Percentiles rank a stretch among this genome's conserved stretches.
Evolutionary conservation across 2,329 filamentous ascomycete genomes (phyloP).

Genomic region (Periconia sp.): DNA sequence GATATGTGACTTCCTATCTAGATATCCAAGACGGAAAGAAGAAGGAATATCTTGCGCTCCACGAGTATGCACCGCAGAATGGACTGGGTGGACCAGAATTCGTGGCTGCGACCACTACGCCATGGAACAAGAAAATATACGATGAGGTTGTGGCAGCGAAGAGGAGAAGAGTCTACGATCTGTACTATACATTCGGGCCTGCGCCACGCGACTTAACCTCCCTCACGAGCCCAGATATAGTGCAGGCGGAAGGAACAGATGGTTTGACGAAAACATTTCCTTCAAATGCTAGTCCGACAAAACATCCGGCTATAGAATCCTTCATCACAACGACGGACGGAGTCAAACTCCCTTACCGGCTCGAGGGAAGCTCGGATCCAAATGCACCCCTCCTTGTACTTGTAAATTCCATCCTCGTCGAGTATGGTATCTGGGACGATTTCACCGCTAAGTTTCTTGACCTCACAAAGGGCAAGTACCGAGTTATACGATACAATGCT

Average conservation of each 20-base stretch:
- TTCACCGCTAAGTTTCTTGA: constrained; percentile 67
- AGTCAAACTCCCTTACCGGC: constrained; percentile 71
- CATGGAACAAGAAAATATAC: constrained; percentile 66
- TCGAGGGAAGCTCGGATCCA: constrained; percentile 73
- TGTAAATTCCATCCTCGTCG: constrained; percentile 80
- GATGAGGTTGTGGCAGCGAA: constrained; percentile 64
- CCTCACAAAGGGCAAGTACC: constrained; percentile 65
- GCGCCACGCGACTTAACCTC: constrained; percentile 71
- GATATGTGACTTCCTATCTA: constrained; percentile 71
- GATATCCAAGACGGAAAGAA: constrained; percentile 48
- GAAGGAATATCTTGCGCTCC: constrained; percentile 67
- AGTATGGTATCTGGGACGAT: constrained; percentile 80
- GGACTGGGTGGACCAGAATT: constrained; percentile 70
- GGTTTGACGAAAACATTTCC: constrained; percentile 62
- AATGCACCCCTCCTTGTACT: constrained; percentile 76
- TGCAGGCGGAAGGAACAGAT: constrained; percentile 60
- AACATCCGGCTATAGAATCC: constrained; percentile 64
- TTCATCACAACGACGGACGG: constrained; percentile 73
- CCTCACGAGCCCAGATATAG: constrained; percentile 57
- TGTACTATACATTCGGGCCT: constrained; percentile 82
- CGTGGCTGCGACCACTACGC: constrained; percentile 66
- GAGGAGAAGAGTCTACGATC: constrained; percentile 67
- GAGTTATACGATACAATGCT: constrained; percentile 77
- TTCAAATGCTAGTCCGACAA: constrained; percentile 33
- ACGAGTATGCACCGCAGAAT: constrained; percentile 74